phyloP scores from a whole-genome alignment of 208 protist genomes.

The Jaenimonas drosophilae region DNA sequence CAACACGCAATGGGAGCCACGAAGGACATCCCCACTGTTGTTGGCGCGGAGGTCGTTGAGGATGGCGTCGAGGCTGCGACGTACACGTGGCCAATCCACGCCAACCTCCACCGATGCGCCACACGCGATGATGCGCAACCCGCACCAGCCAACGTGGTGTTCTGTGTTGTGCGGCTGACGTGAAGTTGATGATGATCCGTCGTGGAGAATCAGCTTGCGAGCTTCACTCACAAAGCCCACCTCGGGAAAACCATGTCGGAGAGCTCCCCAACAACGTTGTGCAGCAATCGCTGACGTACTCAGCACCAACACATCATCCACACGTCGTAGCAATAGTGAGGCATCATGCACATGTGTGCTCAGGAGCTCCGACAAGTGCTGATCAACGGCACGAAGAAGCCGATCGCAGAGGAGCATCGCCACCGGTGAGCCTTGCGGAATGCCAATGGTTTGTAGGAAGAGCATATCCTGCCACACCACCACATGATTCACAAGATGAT shows the following conservation, averaged over 20 bases:
- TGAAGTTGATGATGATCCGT: no score
- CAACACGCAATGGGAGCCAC: conserved; percentile 19
- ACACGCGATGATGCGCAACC: no score
- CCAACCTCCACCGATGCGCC: conserved; percentile 38
- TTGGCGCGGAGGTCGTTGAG: conserved; percentile 4
- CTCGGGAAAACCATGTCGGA: conserved; percentile 33
- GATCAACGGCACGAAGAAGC: conserved; percentile 24
- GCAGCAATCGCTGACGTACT: conserved; percentile 41
- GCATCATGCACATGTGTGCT: conserved; percentile 21
- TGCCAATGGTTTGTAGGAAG: conserved; percentile 37
- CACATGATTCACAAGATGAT: conserved; percentile 38
- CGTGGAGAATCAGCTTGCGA: conserved; percentile 13
- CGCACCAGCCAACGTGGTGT: no score
- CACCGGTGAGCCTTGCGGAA: conserved; percentile 66
- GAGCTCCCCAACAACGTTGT: conserved; percentile 21
- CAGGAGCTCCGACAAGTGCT: neutral
- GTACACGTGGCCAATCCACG: conserved; percentile 59
- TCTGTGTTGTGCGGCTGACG: no score
- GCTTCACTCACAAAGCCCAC: conserved; percentile 38
- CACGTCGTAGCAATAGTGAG: conserved; percentile 46
- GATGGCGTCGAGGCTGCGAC: conserved; percentile 12
- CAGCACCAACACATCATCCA: conserved; percentile 69
- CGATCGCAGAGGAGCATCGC: conserved; percentile 68
- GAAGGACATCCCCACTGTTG: neutral
- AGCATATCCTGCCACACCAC: conserved; percentile 22